These are phyloP conservation scores for Exophiala sideris DNA, from an alignment of 2,329 filamentous ascomycete genomes.

Conservation along the genomic window DNA sequence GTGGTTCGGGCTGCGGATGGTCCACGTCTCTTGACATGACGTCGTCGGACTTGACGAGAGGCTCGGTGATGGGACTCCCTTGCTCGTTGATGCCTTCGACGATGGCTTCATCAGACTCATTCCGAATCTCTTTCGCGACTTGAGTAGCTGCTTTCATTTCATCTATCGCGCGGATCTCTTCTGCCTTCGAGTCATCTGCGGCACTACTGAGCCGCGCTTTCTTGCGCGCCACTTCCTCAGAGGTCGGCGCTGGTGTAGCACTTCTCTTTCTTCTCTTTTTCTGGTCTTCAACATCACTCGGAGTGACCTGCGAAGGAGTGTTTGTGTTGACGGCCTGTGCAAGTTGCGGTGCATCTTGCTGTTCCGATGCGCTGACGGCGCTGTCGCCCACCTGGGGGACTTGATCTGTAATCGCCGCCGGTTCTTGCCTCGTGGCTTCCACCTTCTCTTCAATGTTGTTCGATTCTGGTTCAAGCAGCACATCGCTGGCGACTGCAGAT, in stretches of 20 bases:
- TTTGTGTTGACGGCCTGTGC: conserved; percentile 1
- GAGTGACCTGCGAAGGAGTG: conserved; percentile 9
- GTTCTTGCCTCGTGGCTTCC: neutral
- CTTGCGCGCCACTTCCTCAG: conserved; percentile 55
- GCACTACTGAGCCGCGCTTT: conserved; percentile 47
- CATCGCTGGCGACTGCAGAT: too few relatives aligned
- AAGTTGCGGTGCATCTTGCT: conserved; percentile 3
- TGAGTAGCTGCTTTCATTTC: conserved; percentile 20
- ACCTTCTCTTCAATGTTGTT: neutral
- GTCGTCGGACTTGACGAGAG: neutral
- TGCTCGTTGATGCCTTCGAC: neutral
- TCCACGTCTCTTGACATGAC: neutral
- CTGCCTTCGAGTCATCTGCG: conserved; percentile 17
- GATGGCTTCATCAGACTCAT: conserved; percentile 36
- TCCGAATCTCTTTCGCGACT: conserved; percentile 24
- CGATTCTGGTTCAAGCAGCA: neutral
- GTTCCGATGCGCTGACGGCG: neutral
- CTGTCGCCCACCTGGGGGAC: neutral
- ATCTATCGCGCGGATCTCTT: conserved; percentile 23
- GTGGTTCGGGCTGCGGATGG: conserved; percentile 7
- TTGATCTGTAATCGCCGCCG: neutral
- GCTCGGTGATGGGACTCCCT: neutral
- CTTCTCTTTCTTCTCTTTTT: conserved; percentile 68
- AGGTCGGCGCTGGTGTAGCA: conserved; percentile 56
- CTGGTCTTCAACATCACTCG: conserved; percentile 48